These are phyloP conservation scores for Chloris gayana DNA, from an alignment of 176 grass and related monocot genomes.

Conservation along the genomic window DNA sequence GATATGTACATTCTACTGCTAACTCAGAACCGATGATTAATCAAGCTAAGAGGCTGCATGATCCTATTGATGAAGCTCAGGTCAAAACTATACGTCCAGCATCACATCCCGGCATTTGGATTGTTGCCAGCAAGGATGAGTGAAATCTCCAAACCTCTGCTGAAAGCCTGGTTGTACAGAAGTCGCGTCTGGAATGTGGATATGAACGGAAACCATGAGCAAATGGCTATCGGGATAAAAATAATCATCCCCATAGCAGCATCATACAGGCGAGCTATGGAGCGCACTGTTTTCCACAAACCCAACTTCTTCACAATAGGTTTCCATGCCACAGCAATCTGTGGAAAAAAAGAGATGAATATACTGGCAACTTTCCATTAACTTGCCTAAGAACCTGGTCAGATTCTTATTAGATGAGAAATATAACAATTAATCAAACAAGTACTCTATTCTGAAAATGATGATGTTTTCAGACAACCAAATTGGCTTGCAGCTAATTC, in stretches of 20 bases:
- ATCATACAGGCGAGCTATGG: slow-evolving; percentile 72
- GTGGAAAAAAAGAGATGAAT: slow-evolving; percentile 16
- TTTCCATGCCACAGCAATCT: slow-evolving; percentile 86
- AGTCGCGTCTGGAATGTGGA: slow-evolving; percentile 93
- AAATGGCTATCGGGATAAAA: slow-evolving; percentile 70
- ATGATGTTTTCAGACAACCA: too few species aligned
- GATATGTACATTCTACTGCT: slow-evolving; percentile 48
- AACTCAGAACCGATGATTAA: slow-evolving; percentile 7
- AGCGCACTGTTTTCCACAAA: slow-evolving; percentile 68
- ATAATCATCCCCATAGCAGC: slow-evolving; percentile 77
- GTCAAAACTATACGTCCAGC: not conserved
- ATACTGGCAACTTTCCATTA: too few species aligned
- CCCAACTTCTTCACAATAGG: slow-evolving; percentile 58
- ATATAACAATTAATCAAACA: not conserved
- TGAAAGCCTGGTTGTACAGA: slow-evolving; percentile 94
- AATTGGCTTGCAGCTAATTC: too few species aligned
- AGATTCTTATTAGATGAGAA: not conserved
- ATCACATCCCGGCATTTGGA: slow-evolving; percentile 71
- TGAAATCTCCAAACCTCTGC: slow-evolving; percentile 95
- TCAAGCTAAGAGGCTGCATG: not conserved
- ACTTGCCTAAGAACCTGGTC: not conserved
- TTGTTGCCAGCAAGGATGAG: slow-evolving; percentile 94
- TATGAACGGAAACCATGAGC: slow-evolving; percentile 82
- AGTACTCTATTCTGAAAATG: not conserved
- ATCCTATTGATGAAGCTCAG: slow-evolving; percentile 13